Conservation (phyloP, 1,284 basidiomycete genomes). For the Singerocomus inundabilis region DNA sequence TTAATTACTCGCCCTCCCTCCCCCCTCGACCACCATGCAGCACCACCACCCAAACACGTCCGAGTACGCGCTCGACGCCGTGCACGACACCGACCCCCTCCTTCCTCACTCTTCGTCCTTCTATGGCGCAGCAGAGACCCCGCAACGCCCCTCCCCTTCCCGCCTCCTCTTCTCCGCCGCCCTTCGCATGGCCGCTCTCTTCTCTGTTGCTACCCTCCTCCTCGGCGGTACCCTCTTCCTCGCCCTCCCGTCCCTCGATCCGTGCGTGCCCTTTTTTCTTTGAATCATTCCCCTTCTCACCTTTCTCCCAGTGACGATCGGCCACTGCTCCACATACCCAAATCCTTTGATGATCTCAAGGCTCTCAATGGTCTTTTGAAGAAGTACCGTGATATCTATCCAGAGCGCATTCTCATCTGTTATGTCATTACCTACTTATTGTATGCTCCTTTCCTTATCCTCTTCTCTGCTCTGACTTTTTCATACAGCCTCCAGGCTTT, state of each 20-base stretch:
- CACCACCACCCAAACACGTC: conserved; percentile 46
- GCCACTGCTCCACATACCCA: conserved; percentile 72
- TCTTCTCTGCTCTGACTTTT: conserved; percentile 16
- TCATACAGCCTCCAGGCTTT: conserved; percentile 85
- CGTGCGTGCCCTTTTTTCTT: conserved; percentile 47
- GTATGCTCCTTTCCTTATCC: conserved; percentile 44
- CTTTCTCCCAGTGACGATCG: conserved; percentile 61
- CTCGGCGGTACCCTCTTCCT: conserved; percentile 77
- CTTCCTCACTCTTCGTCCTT: conserved; percentile 36
- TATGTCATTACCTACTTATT: conserved; percentile 91
- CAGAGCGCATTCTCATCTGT: conserved; percentile 76
- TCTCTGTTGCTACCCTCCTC: conserved; percentile 64
- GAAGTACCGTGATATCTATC: conserved; percentile 86
- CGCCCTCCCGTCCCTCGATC: conserved; percentile 75
- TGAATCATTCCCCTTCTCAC: conserved; percentile 11
- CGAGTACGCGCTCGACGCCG: conserved; percentile 58
- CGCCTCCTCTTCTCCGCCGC: conserved; percentile 74
- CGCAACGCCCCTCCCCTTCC: conserved; percentile 40
- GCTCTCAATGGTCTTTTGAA: conserved; percentile 80
- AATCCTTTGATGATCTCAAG: conserved; percentile 80
- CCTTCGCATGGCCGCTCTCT: conserved; percentile 79
- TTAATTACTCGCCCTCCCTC: not conserved
- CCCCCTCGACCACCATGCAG: conserved; percentile 12
- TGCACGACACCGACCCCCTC: conserved; percentile 26
- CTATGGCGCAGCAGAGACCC: conserved; percentile 29